phyloP scores from a whole-genome alignment of 2,329 filamentous ascomycete genomes.

The Pseudogymnoascus sp. region DNA sequence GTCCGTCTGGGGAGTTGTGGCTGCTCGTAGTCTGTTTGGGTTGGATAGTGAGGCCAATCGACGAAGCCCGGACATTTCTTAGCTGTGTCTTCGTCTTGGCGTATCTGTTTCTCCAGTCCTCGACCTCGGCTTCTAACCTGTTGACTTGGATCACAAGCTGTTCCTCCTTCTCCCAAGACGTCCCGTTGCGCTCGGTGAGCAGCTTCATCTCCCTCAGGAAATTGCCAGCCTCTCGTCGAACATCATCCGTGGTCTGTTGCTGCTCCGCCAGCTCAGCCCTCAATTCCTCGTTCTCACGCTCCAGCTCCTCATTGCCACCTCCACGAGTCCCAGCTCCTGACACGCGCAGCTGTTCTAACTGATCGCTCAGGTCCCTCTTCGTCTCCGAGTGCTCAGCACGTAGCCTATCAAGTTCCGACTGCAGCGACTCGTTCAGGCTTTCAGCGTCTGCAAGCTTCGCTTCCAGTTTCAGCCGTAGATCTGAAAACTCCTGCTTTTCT shows the following conservation, averaged over 20 bases:
- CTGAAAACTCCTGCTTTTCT: constrained; percentile 65
- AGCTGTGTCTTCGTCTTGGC: constrained; percentile 82
- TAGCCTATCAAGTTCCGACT: constrained; percentile 68
- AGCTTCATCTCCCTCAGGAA: constrained; percentile 85
- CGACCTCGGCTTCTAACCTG: constrained; percentile 71
- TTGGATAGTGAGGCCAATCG: constrained; percentile 62
- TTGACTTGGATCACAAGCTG: constrained; percentile 68
- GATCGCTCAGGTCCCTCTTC: constrained; percentile 53
- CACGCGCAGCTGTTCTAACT: constrained; percentile 49
- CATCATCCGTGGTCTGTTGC: constrained; percentile 76
- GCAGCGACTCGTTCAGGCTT: constrained; percentile 69
- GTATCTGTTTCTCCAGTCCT: constrained; percentile 86
- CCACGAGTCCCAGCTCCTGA: constrained; percentile 25
- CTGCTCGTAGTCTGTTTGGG: constrained; percentile 57
- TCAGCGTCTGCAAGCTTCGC: constrained; percentile 66
- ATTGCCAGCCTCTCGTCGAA: constrained; percentile 71
- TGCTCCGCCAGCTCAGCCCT: constrained; percentile 62
- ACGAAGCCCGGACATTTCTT: constrained; percentile 71
- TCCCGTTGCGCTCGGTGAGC: constrained; percentile 71
- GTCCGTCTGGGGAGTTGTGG: constrained; percentile 62
- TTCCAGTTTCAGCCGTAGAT: constrained; percentile 60
- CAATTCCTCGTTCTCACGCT: constrained; percentile 62
- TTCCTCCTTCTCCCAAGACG: constrained; percentile 74
- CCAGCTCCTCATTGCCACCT: constrained; percentile 43
- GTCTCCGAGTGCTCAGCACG: constrained; percentile 59